These are phyloP conservation scores for Kwoniella europaea DNA, from an alignment of 768 basidiomycete genomes.

Conservation along the genomic window DNA sequence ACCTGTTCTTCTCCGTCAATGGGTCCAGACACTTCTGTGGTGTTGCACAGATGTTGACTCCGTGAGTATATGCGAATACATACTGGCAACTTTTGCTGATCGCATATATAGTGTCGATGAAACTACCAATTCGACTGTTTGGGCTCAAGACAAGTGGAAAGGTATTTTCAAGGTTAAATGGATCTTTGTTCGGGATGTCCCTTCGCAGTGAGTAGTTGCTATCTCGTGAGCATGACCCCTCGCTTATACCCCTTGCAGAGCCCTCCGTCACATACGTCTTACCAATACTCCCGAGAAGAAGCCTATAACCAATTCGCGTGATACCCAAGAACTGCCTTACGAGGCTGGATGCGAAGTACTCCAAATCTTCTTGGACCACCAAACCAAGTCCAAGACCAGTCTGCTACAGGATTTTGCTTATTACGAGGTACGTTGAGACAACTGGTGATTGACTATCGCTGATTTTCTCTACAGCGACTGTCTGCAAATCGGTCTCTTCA, in stretches of 20 bases:
- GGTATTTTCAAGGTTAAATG: constrained; percentile 98
- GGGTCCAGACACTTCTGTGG: constrained; percentile 88
- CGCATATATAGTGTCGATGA: constrained; percentile 73
- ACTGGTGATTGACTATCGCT: neutral
- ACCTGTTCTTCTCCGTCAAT: constrained; percentile 98
- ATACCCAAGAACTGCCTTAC: constrained; percentile 93
- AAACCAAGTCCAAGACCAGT: constrained; percentile 79
- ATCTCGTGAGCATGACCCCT: neutral
- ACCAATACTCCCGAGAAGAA: constrained; percentile 94
- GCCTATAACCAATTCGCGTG: constrained; percentile 96
- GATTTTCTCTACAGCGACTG: constrained; percentile 11
- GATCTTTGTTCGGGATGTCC: constrained; percentile 91
- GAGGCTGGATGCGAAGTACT: constrained; percentile 98
- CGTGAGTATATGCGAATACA: constrained; percentile 62
- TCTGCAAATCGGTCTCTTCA: constrained; percentile 25
- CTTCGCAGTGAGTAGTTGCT: constrained; percentile 47
- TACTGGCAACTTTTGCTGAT: neutral
- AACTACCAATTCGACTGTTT: constrained; percentile 90
- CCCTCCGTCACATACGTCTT: constrained; percentile 53
- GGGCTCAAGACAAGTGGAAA: constrained; percentile 99
- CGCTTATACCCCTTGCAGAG: constrained; percentile 25
- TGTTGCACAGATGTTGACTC: constrained; percentile 97
- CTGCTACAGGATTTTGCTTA: constrained; percentile 74
- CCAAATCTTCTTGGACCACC: constrained; percentile 87
- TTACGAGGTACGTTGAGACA: constrained; percentile 51